A percentile compares a stretch with the other conserved stretches of the same genome.
Conservation (phyloP, 108 stramenopile genomes). For the Cylindrotheca fusiformis region DNA sequence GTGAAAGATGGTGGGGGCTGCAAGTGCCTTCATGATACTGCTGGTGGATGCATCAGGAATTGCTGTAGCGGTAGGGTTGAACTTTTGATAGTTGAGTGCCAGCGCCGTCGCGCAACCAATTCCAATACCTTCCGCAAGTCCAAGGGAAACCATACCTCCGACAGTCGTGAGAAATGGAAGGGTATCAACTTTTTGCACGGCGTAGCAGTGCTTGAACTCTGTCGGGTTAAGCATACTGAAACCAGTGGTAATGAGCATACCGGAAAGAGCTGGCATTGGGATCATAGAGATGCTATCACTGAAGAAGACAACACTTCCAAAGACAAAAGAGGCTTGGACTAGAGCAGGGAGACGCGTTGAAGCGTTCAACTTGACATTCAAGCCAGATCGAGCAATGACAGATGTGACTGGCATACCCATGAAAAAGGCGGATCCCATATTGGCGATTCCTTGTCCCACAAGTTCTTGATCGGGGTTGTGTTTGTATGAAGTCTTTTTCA, state of each 20-base stretch:
- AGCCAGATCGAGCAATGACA: slow-evolving; percentile 39
- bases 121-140: slow-evolving; percentile 40
- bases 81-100: slow-evolving; percentile 22
- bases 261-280: slow-evolving; percentile 29
- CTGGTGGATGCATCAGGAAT: not conserved
- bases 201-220: slow-evolving; percentile 36
- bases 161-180: slow-evolving; percentile 28
- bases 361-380: slow-evolving; percentile 32
- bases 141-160: slow-evolving; percentile 38
- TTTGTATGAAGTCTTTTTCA: slow-evolving; percentile 38
- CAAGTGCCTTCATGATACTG: not conserved
- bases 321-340: slow-evolving; percentile 37
- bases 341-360: slow-evolving; percentile 26
- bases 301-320: slow-evolving; percentile 29
- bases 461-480: slow-evolving; percentile 40
- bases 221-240: slow-evolving; percentile 27
- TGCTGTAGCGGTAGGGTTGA: not conserved
- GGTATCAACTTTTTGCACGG: slow-evolving; percentile 23
- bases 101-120: slow-evolving; percentile 31
- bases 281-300: slow-evolving; percentile 18
- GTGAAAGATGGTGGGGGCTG: not conserved
- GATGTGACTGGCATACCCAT: slow-evolving; percentile 44
- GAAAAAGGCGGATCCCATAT: slow-evolving; percentile 31
- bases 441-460: slow-evolving; percentile 38
- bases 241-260: slow-evolving; percentile 27